A percentile compares a stretch with the other conserved stretches of the same genome.
Evolutionary conservation across 768 basidiomycete genomes (phyloP).

Genomic region (Boletus rubropictus): DNA sequence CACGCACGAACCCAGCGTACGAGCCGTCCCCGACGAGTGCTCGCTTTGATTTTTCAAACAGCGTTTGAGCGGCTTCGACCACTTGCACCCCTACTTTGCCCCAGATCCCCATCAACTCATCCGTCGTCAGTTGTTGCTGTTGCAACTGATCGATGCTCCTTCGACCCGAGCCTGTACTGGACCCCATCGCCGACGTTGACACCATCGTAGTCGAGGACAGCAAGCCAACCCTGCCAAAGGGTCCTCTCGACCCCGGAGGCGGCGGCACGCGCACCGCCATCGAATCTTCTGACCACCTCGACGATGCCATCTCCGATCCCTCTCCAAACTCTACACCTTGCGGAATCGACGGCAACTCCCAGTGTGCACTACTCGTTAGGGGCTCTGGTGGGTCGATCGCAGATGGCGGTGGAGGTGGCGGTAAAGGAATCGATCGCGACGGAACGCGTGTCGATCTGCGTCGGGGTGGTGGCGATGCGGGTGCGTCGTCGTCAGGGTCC

Average conservation of each 20-base stretch:
- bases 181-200: slow-evolving; percentile 5
- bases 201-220: slow-evolving; percentile 9
- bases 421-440: slow-evolving; percentile 22
- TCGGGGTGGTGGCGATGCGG: slow-evolving; percentile 36
- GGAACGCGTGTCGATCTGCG: slow-evolving; percentile 29
- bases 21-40: slow-evolving; percentile 80
- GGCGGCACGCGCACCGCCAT: slow-evolving; percentile 30
- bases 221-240: slow-evolving; percentile 4
- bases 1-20: slow-evolving; percentile 68
- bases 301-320: slow-evolving; percentile 38
- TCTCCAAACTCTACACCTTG: slow-evolving; percentile 49
- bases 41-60: slow-evolving; percentile 75
- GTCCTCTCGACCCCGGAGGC: slow-evolving; percentile 8
- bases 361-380: slow-evolving; percentile 43
- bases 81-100: slow-evolving; percentile 71
- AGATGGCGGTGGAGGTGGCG: slow-evolving; percentile 37
- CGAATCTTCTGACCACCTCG: slow-evolving; percentile 61
- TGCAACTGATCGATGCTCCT: slow-evolving; percentile 25
- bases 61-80: slow-evolving; percentile 57
- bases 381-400: slow-evolving; percentile 29
- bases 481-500: slow-evolving; percentile 28
- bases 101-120: slow-evolving; percentile 68
- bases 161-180: not conserved
- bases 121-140: slow-evolving; percentile 38
- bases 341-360: slow-evolving; percentile 63